Evolutionary conservation across 2,329 filamentous ascomycete genomes (phyloP).

Genomic region (Colletotrichum liaoningense): DNA sequence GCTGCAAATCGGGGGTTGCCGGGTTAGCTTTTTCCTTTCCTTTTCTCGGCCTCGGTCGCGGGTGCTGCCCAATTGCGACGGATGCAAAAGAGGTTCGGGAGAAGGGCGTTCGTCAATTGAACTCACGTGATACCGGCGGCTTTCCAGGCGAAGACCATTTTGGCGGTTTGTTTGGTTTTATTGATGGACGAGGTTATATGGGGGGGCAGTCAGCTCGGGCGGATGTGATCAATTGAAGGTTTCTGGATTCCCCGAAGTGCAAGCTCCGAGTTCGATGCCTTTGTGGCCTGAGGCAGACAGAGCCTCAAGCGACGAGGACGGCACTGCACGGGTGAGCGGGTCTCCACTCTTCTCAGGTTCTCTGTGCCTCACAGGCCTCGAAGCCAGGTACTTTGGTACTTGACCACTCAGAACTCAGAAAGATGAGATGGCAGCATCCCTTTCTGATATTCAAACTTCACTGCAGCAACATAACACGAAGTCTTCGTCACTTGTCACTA

Average conservation of each 20-base stretch:
- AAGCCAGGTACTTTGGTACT: conserved; percentile 7
- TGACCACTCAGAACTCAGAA: background rate
- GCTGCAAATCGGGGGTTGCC: conserved; percentile 61
- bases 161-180: conserved; percentile 57
- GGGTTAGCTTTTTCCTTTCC: conserved; percentile 48
- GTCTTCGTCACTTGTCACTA: background rate
- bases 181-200: conserved; percentile 45
- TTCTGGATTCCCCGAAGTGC: conserved; percentile 35
- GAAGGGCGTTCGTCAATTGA: conserved; percentile 41
- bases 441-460: background rate
- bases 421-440: conserved; percentile 12
- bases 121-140: conserved; percentile 94
- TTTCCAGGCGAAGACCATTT: conserved; percentile 99
- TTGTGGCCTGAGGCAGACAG: conserved; percentile 28
- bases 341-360: background rate
- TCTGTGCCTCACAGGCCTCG: background rate
- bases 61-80: background rate
- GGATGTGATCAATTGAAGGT: conserved; percentile 49
- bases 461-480: background rate
- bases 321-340: background rate
- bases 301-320: background rate
- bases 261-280: conserved; percentile 39
- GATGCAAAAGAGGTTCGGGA: background rate
- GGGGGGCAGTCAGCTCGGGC: conserved; percentile 40
- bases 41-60: background rate